Evolutionary conservation across 192 early-diverging fungal species (phyloP).

Genomic region (Linnemannia hyalina): DNA sequence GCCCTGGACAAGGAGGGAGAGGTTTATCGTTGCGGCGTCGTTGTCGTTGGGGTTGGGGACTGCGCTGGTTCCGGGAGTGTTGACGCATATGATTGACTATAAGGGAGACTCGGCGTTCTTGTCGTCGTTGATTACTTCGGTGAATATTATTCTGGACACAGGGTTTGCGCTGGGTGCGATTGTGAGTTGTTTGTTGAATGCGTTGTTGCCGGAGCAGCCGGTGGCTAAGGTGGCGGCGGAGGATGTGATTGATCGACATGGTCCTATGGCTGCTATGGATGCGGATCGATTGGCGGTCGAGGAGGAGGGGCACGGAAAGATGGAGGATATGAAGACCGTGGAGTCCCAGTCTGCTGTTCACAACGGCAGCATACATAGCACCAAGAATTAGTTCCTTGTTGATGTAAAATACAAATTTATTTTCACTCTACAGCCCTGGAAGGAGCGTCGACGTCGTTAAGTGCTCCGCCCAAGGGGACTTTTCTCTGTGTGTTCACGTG

Average conservation of each 20-base stretch:
- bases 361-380: constrained; percentile 27
- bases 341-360: constrained; percentile 44
- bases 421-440: no score
- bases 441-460: no score
- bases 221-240: background rate
- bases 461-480: no score
- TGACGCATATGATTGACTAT: constrained; percentile 64
- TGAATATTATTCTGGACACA: constrained; percentile 62
- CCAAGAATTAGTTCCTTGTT: constrained; percentile 7
- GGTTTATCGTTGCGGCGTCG: constrained; percentile 64
- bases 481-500: no score
- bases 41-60: constrained; percentile 65
- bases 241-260: constrained; percentile 46
- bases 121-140: constrained; percentile 58
- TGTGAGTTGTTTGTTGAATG: constrained; percentile 58
- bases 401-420: background rate
- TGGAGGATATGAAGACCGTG: constrained; percentile 43
- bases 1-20: constrained; percentile 67
- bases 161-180: constrained; percentile 62
- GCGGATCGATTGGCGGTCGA: background rate
- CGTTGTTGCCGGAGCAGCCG: constrained; percentile 46
- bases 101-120: constrained; percentile 51
- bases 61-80: constrained; percentile 63
- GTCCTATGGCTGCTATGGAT: constrained; percentile 11
- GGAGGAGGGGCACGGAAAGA: constrained; percentile 18